A percentile compares a stretch with the other conserved stretches of the same genome.
These are phyloP conservation scores for Xanthoceras sorbifolium DNA, from an alignment of 345 rosid species.

Conservation along the genomic window DNA sequence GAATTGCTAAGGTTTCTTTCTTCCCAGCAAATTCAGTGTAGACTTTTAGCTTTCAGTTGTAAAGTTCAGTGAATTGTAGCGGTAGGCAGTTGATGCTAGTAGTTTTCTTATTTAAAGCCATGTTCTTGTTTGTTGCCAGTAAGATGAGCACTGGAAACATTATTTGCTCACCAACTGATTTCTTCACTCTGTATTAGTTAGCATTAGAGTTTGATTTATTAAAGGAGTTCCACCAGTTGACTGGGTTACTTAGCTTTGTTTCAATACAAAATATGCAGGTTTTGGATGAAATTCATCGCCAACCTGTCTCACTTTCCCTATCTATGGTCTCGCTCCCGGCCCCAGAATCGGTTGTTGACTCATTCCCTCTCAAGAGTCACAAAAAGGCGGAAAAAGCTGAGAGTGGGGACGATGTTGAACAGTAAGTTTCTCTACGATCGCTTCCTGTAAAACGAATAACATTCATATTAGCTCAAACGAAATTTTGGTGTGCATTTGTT, in stretches of 20 bases:
- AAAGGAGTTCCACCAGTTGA: background rate
- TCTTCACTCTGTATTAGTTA: background rate
- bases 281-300: slow-evolving; percentile 74
- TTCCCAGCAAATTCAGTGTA: background rate
- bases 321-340: slow-evolving; percentile 60
- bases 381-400: slow-evolving; percentile 37
- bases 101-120: background rate
- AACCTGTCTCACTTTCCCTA: slow-evolving; percentile 52
- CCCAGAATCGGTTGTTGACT: slow-evolving; percentile 66
- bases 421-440: slow-evolving; percentile 46
- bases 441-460: background rate
- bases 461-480: background rate
- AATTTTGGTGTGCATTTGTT: background rate
- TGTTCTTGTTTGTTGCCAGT: background rate
- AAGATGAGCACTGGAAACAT: background rate
- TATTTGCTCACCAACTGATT: background rate
- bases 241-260: slow-evolving; percentile 14
- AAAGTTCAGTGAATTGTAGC: background rate
- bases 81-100: background rate
- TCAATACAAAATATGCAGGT: slow-evolving; percentile 43
- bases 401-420: slow-evolving; percentile 41
- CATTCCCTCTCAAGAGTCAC: slow-evolving; percentile 64
- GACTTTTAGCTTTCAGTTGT: background rate
- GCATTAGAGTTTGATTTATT: background rate
- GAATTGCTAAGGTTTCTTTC: background rate